A percentile compares a stretch with the other conserved stretches of the same genome.
These are phyloP conservation scores for Moniliophthora roreri DNA, from an alignment of 1,284 basidiomycete species.

Conservation along the genomic window DNA sequence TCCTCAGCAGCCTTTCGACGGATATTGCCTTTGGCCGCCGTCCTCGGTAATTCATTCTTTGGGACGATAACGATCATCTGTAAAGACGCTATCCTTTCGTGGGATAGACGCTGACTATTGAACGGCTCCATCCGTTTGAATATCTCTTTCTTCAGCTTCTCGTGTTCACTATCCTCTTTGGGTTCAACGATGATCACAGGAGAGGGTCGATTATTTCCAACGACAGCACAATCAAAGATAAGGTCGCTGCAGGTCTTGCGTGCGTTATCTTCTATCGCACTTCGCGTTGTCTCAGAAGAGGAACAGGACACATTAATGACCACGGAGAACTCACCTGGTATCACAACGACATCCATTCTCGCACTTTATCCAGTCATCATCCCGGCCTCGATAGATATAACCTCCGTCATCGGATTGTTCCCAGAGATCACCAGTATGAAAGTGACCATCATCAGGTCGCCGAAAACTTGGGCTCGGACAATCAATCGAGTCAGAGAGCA, in stretches of 20 bases:
- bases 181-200: constrained; percentile 7
- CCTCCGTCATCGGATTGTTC: constrained; percentile 42
- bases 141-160: no score
- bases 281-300: neutral
- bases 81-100: no score
- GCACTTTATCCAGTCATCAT: constrained; percentile 64
- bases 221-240: constrained; percentile 8
- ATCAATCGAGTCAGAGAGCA: constrained; percentile 47
- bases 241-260: constrained; percentile 6
- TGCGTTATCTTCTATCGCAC: constrained; percentile 7
- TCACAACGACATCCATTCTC: constrained; percentile 54
- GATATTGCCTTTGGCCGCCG: no score
- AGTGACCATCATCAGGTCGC: constrained; percentile 44
- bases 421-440: constrained; percentile 61
- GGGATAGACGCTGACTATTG: no score
- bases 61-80: no score
- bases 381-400: constrained; percentile 51
- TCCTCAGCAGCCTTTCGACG: no score
- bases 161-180: neutral
- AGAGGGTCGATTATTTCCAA: constrained; percentile 2
- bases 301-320: neutral
- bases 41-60: no score
- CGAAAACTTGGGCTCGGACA: constrained; percentile 49
- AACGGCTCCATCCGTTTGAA: no score
- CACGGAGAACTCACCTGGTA: constrained; percentile 39